These are phyloP conservation scores for Akanthomyces lecanii DNA, from an alignment of 2,329 filamentous ascomycete genomes.

Conservation along the genomic window DNA sequence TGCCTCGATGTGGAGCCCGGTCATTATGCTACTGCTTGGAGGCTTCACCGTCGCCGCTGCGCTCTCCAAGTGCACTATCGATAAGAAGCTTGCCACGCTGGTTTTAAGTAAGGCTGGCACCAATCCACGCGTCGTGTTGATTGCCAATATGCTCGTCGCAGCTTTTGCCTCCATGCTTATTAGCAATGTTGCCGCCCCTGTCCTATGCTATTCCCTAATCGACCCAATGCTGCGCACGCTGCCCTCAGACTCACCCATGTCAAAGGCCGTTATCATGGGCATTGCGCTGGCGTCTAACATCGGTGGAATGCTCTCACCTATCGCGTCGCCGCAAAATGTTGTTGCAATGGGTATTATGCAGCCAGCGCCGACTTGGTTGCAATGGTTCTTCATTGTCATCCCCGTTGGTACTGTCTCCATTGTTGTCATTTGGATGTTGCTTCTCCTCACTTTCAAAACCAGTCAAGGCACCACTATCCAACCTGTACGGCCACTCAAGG, in stretches of 20 bases:
- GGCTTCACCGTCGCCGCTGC: constrained; percentile 95
- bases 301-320: constrained; percentile 92
- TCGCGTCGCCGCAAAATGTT: constrained; percentile 95
- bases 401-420: constrained; percentile 90
- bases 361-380: constrained; percentile 84
- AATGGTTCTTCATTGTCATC: constrained; percentile 95
- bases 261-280: constrained; percentile 89
- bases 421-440: constrained; percentile 79
- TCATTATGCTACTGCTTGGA: constrained; percentile 95
- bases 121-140: constrained; percentile 76
- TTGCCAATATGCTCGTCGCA: constrained; percentile 98
- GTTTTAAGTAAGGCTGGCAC: constrained; percentile 95
- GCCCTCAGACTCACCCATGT: constrained; percentile 84
- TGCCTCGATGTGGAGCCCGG: constrained; percentile 96
- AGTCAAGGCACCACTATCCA: constrained; percentile 83
- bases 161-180: constrained; percentile 99
- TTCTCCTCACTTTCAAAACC: constrained; percentile 81
- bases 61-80: constrained; percentile 94
- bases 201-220: constrained; percentile 96
- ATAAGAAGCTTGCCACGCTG: constrained; percentile 94
- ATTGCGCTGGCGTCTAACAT: constrained; percentile 95
- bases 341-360: constrained; percentile 95
- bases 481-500: constrained; percentile 83
- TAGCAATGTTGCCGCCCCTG: constrained; percentile 94
- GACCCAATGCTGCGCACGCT: constrained; percentile 95